Evolutionary conservation across 179 eudicot species (phyloP).

Genomic region (Beta lomatogona): DNA sequence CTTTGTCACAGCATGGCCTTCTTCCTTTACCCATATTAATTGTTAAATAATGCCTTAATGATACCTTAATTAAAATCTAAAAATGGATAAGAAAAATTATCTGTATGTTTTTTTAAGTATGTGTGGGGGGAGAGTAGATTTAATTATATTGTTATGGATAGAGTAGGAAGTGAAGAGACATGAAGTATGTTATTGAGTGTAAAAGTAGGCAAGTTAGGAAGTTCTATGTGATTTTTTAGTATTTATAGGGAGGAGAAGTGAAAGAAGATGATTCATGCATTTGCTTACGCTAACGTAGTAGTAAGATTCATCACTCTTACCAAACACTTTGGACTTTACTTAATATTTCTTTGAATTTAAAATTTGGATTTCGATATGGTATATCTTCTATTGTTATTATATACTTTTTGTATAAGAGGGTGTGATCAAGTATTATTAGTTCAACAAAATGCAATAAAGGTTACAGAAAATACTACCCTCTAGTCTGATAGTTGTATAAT

Average conservation of each 20-base stretch:
- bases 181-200: background rate
- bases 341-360: background rate
- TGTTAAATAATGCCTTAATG: background rate
- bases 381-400: background rate
- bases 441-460: no score
- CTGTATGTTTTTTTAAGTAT: background rate
- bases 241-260: constrained; percentile 31
- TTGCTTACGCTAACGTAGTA: constrained; percentile 40
- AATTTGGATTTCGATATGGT: background rate
- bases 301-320: constrained; percentile 35
- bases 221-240: background rate
- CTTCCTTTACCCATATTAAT: constrained; percentile 75
- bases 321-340: constrained; percentile 39
- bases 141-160: background rate
- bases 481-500: no score
- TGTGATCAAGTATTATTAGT: no score
- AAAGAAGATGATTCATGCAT: constrained; percentile 38
- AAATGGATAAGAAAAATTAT: background rate
- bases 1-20: constrained; percentile 86
- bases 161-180: constrained; percentile 19
- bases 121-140: background rate
- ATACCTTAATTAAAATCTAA: background rate
- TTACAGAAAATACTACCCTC: no score
- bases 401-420: background rate
- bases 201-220: background rate